These are phyloP conservation scores for Austroboletus novae-zelandiae DNA, from an alignment of 1,284 basidiomycete genomes.

Conservation along the genomic window DNA sequence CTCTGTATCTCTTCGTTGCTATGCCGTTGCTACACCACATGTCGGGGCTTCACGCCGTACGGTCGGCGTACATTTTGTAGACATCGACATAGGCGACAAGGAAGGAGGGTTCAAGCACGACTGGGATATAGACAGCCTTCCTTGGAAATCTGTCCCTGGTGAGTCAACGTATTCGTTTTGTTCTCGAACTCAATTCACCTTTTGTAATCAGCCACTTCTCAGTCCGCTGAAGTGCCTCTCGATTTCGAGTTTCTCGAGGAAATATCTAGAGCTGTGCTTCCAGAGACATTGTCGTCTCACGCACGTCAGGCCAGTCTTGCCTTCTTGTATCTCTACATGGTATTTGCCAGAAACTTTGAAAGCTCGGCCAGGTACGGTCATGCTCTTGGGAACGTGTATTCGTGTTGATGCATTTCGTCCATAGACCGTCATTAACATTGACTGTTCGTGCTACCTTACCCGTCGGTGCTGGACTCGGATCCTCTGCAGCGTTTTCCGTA, in stretches of 20 bases:
- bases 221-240: constrained; percentile 54
- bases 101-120: constrained; percentile 57
- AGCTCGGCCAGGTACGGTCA: constrained; percentile 49
- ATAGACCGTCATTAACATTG: constrained; percentile 74
- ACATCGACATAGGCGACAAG: constrained; percentile 55
- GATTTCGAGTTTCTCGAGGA: constrained; percentile 72
- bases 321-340: constrained; percentile 95
- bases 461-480: constrained; percentile 98
- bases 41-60: constrained; percentile 46
- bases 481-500: constrained; percentile 92
- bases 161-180: constrained; percentile 23
- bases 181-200: background rate
- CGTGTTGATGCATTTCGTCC: background rate
- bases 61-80: constrained; percentile 77
- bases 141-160: constrained; percentile 76
- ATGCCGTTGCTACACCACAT: constrained; percentile 78
- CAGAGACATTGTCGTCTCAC: constrained; percentile 42
- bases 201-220: constrained; percentile 30
- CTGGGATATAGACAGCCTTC: constrained; percentile 82
- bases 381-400: background rate
- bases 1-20: constrained; percentile 94
- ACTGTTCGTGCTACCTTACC: constrained; percentile 90
- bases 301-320: constrained; percentile 73
- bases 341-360: constrained; percentile 48
- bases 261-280: constrained; percentile 54